Evolutionary conservation across 129 eudicot species (phyloP), one percentile per base, ranked within the genome.

Genomic region (Flaveria sonorensis): DNA sequence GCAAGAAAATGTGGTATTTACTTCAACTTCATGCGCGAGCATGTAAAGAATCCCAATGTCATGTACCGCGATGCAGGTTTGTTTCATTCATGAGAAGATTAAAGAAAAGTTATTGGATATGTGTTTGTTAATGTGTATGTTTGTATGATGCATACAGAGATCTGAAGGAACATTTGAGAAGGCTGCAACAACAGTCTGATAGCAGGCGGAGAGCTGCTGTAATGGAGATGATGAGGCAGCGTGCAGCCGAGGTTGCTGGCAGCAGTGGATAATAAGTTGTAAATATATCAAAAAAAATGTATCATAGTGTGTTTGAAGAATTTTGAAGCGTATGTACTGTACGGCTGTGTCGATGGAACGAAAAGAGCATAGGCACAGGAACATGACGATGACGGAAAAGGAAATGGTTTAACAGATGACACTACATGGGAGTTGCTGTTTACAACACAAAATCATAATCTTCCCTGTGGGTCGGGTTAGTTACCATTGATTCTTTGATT

Each of bases 11-110:
- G 97, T 91, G 97, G 99, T 85, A 89, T 84, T 89, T 95, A 32
- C 99, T 95, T 76, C 97, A 95, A 81, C 90, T 95, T 59, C 99
- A 95, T 85, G 89, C 97, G 24, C 92, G 97, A 24, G 94, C 99
- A 24, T 95, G 99, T 88, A 89, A 88, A 88, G 96, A 87, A 85
- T 87, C 99, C 16, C 78, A 87, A 74, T 95, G 99, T 82, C 76
- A 70, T 42, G 99, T 95, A 28, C 97, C 99, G 0, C 97, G 99
- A 5, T 95, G 99, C 99, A 92, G 96, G 99, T 94, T 21, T 73
- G 80, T 63, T 77, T 43, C 30, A 36, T 43, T 62, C 16, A 16
- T 24, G 9, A 70, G 55, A 52, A 67, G 40, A 52, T 77, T 66
- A 9, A 7, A 39, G 28, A 10, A 23, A 7, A 18, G 50, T 23